These are phyloP conservation scores for Tetragonia tetragonoides DNA, from an alignment of 148 eudicot species.

Conservation along the genomic window DNA sequence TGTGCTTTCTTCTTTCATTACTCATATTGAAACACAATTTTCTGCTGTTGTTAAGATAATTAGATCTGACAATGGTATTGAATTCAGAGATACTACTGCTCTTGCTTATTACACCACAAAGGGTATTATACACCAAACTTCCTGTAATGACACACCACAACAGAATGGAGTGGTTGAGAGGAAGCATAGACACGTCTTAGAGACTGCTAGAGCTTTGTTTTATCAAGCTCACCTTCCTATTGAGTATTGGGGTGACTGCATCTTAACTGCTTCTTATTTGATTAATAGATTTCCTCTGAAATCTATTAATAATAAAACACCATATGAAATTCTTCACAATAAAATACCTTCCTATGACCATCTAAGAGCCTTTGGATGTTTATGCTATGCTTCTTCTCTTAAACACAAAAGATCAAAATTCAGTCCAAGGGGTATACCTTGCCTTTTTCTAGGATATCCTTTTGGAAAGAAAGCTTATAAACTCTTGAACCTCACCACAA, in stretches of 20 bases:
- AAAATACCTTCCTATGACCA: background rate
- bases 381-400: too few species aligned
- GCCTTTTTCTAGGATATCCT: background rate
- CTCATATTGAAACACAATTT: slow-evolving; percentile 1
- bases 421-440: background rate
- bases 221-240: too few species aligned
- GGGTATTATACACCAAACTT: background rate
- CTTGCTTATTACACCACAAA: background rate
- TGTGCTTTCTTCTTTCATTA: background rate
- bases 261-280: background rate
- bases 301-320: background rate
- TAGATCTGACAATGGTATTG: slow-evolving; percentile 17
- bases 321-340: background rate
- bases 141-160: background rate
- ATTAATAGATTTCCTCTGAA: background rate
- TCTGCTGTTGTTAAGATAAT: background rate
- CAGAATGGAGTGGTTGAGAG: too few species aligned
- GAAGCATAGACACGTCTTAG: too few species aligned
- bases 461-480: background rate
- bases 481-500: background rate
- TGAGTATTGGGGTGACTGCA: background rate
- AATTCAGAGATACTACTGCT: background rate
- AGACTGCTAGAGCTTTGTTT: too few species aligned
- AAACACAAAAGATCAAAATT: background rate
- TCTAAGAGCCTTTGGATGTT: too few species aligned